Evolutionary conservation across 768 basidiomycete genomes (phyloP), one percentile per base, ranked within the genome.

Genomic region (Udeniomyces megalosporus): DNA sequence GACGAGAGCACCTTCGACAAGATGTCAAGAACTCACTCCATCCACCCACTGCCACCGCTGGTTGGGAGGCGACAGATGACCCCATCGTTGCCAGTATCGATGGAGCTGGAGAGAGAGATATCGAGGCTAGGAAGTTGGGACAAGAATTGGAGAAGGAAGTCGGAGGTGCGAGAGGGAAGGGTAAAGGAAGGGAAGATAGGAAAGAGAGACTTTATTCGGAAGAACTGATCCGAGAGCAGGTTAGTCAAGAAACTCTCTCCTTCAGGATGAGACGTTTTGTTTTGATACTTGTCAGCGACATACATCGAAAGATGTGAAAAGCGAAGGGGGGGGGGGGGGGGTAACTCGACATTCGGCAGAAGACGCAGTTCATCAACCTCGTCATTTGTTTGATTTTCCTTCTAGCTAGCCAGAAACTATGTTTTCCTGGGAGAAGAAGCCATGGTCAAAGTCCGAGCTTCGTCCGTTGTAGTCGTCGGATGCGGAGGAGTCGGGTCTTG

Each of bases 401-500:
- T 20, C 14, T 84, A 95, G 73, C 79, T 99, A 50, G 85, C 93
- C 3, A 77, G 95, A 46, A 96, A 96, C 74, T 95, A 93, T 69
- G 83, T 86, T 10, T 96, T 97, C 75, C 85, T 97, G 58, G 90
- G 89, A 0, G 86, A 92, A 34, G 86, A 89, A 38, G 81, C 81
- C 45, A 93, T 96, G 88, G 72, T 75, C 11, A 83, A 81, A 70
- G 78, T 97, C 57, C 79, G 95, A 57, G 70, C 77, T 10, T 81
- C 82, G 14, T 80, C 78, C 4, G 91, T 96, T 0, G 90, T 88
- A 20, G 76, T 97, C 22, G 84, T 99, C 3, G 95, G 95, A 6
- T 89, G 91, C 67, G 95, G 95, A 62, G 93, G 95, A 2, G 95
- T 99, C 0, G 95, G 95, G 0, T 91, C 88, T 70, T 93, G 90